phyloP scores from a whole-genome alignment of 2,329 filamentous ascomycete genomes.

The Amauroascus niger region DNA sequence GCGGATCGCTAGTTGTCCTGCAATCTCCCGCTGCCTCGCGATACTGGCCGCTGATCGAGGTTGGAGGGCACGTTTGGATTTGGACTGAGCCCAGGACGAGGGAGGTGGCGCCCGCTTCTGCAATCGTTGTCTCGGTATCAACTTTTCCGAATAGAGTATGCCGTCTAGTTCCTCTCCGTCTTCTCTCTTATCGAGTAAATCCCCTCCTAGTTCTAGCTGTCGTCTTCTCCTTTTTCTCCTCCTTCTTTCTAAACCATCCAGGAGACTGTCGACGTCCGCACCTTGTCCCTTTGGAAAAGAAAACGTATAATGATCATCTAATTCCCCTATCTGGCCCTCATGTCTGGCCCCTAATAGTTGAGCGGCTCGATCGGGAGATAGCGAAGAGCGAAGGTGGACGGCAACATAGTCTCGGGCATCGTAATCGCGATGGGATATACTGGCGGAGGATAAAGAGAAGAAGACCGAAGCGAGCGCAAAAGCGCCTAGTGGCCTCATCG shows the following conservation, averaged over 20 bases:
- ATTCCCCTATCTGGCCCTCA: slow-evolving; percentile 68
- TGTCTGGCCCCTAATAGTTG: slow-evolving; percentile 63
- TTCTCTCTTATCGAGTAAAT: slow-evolving; percentile 19
- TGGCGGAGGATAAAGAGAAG: slow-evolving; percentile 4
- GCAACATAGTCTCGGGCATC: slow-evolving; percentile 85
- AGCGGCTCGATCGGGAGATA: slow-evolving; percentile 55
- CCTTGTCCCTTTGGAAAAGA: slow-evolving; percentile 53
- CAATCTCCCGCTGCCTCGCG: slow-evolving; percentile 51
- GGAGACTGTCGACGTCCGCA: slow-evolving; percentile 43
- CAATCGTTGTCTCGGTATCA: slow-evolving; percentile 52
- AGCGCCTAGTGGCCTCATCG: slow-evolving; percentile 15
- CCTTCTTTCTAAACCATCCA: slow-evolving; percentile 46
- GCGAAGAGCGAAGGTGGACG: slow-evolving; percentile 62
- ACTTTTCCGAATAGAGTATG: slow-evolving; percentile 72
- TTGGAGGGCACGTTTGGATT: slow-evolving; percentile 9
- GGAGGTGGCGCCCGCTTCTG: slow-evolving; percentile 48
- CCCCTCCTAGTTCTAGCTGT: slow-evolving; percentile 21
- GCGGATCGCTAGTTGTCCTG: slow-evolving; percentile 58
- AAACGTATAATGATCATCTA: slow-evolving; percentile 78
- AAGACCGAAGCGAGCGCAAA: slow-evolving; percentile 16
- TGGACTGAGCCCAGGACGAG: slow-evolving; percentile 12
- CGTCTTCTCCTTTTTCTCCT: slow-evolving; percentile 50
- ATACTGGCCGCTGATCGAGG: slow-evolving; percentile 41
- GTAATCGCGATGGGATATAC: slow-evolving; percentile 57
- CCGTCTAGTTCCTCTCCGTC: slow-evolving; percentile 54